Evolutionary conservation across 2,329 filamentous ascomycete genomes (phyloP).

Genomic region (Colletotrichum acutatum): DNA sequence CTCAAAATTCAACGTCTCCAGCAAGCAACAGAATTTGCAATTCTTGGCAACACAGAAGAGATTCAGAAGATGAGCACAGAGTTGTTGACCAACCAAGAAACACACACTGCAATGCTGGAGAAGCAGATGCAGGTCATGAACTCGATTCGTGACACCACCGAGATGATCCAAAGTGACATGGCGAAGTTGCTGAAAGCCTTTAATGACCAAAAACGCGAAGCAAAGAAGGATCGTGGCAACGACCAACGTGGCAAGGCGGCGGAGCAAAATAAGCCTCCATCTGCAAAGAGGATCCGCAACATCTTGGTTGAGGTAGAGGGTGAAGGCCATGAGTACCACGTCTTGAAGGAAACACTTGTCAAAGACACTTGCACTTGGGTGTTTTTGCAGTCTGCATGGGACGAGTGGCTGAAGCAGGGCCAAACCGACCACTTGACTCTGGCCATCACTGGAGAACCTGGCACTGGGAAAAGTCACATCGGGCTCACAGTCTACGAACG

Average conservation of each 20-base stretch:
- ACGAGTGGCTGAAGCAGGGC: constrained; percentile 40
- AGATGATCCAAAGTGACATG: constrained; percentile 42
- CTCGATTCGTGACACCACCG: constrained; percentile 41
- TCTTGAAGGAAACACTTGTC: constrained; percentile 43
- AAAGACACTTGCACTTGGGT: constrained; percentile 46
- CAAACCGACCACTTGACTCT: constrained; percentile 36
- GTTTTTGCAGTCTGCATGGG: constrained; percentile 41
- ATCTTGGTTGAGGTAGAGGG: constrained; percentile 37
- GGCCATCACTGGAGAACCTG: constrained; percentile 43
- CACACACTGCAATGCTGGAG: constrained; percentile 41
- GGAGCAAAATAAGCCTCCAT: constrained; percentile 37
- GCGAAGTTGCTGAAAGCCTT: constrained; percentile 42
- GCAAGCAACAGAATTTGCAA: constrained; percentile 47
- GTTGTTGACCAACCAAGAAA: constrained; percentile 41
- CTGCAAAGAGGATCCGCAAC: constrained; percentile 40
- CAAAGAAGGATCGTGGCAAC: neutral
- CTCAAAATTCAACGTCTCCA: constrained; percentile 42
- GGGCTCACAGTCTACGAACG: constrained; percentile 40
- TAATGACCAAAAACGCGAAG: constrained; percentile 35
- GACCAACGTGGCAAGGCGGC: constrained; percentile 20
- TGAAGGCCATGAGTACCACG: constrained; percentile 41
- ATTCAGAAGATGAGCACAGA: constrained; percentile 41
- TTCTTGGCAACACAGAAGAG: constrained; percentile 47
- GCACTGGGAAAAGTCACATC: constrained; percentile 48
- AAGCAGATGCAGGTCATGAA: constrained; percentile 41